Conservation (phyloP, 164 flowering plant species). For the Nymphaea colorata region DNA sequence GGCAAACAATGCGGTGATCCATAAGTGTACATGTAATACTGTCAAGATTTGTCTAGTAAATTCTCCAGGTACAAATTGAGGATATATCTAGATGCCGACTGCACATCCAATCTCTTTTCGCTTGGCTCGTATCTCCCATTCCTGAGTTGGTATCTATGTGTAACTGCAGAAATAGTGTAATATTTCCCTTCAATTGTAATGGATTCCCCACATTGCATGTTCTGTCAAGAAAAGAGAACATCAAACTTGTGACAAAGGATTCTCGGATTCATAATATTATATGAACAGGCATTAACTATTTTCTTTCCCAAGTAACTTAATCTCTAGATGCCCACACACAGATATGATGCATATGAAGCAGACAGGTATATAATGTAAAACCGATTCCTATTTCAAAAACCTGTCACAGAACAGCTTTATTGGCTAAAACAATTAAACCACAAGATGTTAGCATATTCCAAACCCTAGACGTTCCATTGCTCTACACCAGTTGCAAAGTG, state of each 20-base stretch:
- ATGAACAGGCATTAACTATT: not conserved
- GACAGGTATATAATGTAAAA: too few relatives aligned
- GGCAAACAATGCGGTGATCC: too few relatives aligned
- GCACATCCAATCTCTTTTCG: slow-evolving; percentile 85
- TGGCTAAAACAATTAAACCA: too few relatives aligned
- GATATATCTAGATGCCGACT: slow-evolving; percentile 81
- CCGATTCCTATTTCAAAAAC: too few relatives aligned
- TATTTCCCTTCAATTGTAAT: slow-evolving; percentile 82
- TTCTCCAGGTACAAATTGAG: slow-evolving; percentile 70
- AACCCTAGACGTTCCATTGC: too few relatives aligned
- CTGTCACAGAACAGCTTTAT: too few relatives aligned
- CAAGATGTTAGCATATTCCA: too few relatives aligned
- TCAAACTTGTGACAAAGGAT: not conserved
- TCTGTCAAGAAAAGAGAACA: slow-evolving; percentile 26
- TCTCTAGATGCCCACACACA: too few relatives aligned
- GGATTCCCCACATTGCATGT: slow-evolving; percentile 84
- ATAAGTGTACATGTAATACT: not conserved
- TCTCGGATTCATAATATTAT: too few relatives aligned
- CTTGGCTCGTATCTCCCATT: slow-evolving; percentile 86
- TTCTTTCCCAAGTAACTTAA: too few relatives aligned
- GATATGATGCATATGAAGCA: too few relatives aligned
- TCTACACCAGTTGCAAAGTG: too few relatives aligned
- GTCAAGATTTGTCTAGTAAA: slow-evolving; percentile 64
- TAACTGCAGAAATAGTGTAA: slow-evolving; percentile 78
- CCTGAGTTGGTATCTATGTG: slow-evolving; percentile 82